phyloP scores from a whole-genome alignment of 176 grass and related monocot species.

The Bonia amplexicaulis region DNA sequence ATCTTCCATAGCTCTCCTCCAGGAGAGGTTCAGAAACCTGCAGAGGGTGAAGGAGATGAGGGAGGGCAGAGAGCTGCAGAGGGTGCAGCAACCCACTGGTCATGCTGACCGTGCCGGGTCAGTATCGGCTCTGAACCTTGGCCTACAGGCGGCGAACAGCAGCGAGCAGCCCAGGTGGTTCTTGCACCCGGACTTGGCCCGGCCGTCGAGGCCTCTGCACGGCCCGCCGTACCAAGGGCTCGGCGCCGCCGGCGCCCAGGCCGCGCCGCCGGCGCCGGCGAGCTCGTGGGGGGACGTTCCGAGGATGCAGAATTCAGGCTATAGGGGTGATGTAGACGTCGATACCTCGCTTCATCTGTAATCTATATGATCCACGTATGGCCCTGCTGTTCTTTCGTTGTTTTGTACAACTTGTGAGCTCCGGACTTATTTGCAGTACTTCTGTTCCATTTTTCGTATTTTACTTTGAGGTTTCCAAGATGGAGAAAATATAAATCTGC shows the following conservation, averaged over 20 bases:
- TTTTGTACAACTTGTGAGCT: constrained; percentile 39
- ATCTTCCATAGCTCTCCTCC: constrained; percentile 91
- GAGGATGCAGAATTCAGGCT: constrained; percentile 52
- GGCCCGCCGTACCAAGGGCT: not conserved
- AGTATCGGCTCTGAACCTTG: constrained; percentile 3
- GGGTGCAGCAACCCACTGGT: constrained; percentile 18
- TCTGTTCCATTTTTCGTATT: constrained; percentile 21
- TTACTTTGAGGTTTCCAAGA: constrained; percentile 19
- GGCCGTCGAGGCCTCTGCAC: constrained; percentile 41
- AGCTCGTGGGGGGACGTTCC: constrained; percentile 33
- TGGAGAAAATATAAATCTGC: not conserved
- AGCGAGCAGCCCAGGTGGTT: constrained; percentile 60
- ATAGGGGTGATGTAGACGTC: constrained; percentile 61
- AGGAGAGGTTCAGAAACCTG: constrained; percentile 92
- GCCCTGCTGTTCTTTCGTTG: constrained; percentile 38
- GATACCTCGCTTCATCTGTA: constrained; percentile 96
- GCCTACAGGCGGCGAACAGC: not conserved
- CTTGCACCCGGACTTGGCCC: constrained; percentile 78
- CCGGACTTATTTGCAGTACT: constrained; percentile 34
- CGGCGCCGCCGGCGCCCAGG: not conserved
- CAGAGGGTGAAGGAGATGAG: constrained; percentile 90
- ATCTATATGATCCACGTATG: constrained; percentile 40
- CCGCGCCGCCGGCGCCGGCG: not conserved
- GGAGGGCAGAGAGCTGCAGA: constrained; percentile 66
- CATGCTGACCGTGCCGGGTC: constrained; percentile 2